These are phyloP conservation scores for Gyromitra esculenta DNA, from an alignment of 2,329 filamentous ascomycete species.

Conservation along the genomic window DNA sequence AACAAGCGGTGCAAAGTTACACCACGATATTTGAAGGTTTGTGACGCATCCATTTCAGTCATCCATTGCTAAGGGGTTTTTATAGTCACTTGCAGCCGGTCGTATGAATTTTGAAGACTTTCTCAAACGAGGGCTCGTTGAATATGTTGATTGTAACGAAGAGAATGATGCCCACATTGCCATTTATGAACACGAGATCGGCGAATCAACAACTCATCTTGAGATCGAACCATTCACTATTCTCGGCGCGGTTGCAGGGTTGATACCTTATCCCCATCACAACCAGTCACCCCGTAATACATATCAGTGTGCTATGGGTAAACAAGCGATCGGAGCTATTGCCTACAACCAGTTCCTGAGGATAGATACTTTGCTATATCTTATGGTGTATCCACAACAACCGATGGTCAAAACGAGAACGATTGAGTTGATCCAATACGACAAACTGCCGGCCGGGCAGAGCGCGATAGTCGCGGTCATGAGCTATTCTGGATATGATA, in stretches of 20 bases:
- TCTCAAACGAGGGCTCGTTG: constrained; percentile 85
- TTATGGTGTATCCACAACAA: constrained; percentile 96
- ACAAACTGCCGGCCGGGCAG: constrained; percentile 95
- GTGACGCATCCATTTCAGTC: constrained; percentile 3
- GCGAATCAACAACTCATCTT: constrained; percentile 84
- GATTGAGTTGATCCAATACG: constrained; percentile 95
- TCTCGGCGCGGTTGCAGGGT: constrained; percentile 89
- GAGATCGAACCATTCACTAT: constrained; percentile 99
- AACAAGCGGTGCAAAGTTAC: constrained; percentile 84
- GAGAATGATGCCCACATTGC: constrained; percentile 96
- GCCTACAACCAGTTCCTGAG: constrained; percentile 98
- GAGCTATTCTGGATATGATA: constrained; percentile 99
- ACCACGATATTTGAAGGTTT: constrained; percentile 76
- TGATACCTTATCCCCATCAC: constrained; percentile 98
- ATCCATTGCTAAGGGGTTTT: constrained; percentile 9
- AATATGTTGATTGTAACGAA: constrained; percentile 98
- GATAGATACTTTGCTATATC: constrained; percentile 94
- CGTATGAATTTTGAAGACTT: constrained; percentile 94
- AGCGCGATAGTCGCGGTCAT: constrained; percentile 98
- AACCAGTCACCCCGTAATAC: constrained; percentile 99
- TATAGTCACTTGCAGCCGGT: constrained; percentile 73
- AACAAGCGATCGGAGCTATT: constrained; percentile 98
- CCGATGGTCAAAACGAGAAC: constrained; percentile 98
- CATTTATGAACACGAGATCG: constrained; percentile 85
- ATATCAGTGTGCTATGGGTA: constrained; percentile 99